These are phyloP conservation scores for Alloascoidea hylecoeti DNA, from an alignment of 805 yeast species.

Conservation along the genomic window DNA sequence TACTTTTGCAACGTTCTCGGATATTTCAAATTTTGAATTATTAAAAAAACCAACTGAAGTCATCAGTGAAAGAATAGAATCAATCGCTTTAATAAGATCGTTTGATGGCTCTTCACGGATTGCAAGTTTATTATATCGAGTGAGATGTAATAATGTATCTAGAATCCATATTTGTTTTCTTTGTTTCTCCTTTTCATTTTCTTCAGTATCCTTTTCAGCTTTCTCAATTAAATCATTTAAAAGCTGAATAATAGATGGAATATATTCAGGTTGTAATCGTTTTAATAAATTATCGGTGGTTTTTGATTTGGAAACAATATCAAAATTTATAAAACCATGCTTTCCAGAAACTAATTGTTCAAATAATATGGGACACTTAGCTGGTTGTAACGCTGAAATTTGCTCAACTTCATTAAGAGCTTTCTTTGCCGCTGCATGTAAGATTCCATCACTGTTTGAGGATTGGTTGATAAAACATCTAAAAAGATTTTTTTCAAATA, in stretches of 20 bases:
- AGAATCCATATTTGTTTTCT: not conserved
- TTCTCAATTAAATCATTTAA: constrained; percentile 11
- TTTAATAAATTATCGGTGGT: constrained; percentile 33
- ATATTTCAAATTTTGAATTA: constrained; percentile 4
- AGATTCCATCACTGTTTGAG: constrained; percentile 45
- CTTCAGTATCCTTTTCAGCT: too few species aligned
- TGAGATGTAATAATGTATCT: not conserved
- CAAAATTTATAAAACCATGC: constrained; percentile 57
- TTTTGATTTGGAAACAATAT: constrained; percentile 60
- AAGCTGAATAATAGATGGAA: constrained; percentile 6
- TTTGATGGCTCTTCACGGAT: constrained; percentile 7
- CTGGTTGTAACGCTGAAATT: constrained; percentile 22
- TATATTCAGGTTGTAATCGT: constrained; percentile 8
- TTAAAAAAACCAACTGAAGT: constrained; percentile 27
- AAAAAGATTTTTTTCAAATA: constrained; percentile 35
- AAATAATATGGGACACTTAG: constrained; percentile 18
- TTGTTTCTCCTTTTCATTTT: too few species aligned
- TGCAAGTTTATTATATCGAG: too few species aligned
- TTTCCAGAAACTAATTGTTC: constrained; percentile 23
- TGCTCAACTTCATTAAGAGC: constrained; percentile 29
- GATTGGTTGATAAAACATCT: constrained; percentile 68
- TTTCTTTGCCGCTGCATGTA: constrained; percentile 52
- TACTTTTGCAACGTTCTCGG: constrained; percentile 21
- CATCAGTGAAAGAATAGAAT: constrained; percentile 23
- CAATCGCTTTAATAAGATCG: constrained; percentile 15